Evolutionary conservation across 2,329 filamentous ascomycete genomes (phyloP), one percentile per base, ranked within the genome.

Genomic region (Colletotrichum truncatum): DNA sequence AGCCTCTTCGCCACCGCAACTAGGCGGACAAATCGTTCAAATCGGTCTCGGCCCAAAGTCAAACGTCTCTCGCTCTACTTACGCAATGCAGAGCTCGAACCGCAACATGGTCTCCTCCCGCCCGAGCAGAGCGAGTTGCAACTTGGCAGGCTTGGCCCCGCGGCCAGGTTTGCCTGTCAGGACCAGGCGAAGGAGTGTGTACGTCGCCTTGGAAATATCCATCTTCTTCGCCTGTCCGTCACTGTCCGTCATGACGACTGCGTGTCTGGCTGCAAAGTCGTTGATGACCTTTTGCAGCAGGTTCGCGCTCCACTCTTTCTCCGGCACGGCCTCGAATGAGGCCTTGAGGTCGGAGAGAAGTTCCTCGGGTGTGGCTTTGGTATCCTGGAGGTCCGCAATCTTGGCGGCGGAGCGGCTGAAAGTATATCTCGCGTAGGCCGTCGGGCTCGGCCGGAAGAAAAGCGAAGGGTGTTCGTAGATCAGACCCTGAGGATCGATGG

Each of bases 131-230:
- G 61, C 52, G 12, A 69, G 65, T 36, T 68, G 65, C 56, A 66
- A n/a, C 61, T 69, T 69, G 32, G 67, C 67, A 12, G 67, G 67
- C 56, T 67, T 69, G 8, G 67, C 65, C 14, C 60, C 65, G 23
- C 43, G 43, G 8, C 46, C 49, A 6, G 53, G 34, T 28, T 66
- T 56, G 48, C 67, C 67, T 16, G 67, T 62, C 21, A 69, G 53
- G 2, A 61, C 51, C n/a, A 67, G 53, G 23, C 65, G 34, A 16
- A 68, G 43, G 8, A 67, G 52, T 18, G 53, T 49, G 39, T 69
- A 69, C 16, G 36, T 45, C 21, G 49, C 51, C 43, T 66, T 63
- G 11, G 46, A 21, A 9, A 34, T 43, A n/a, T 30, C 38, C 12
- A 30, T 43, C 39, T 16, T 56, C 16, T 55, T 55, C 34, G 46